Evolutionary conservation across 129 eudicot genomes (phyloP), one percentile per base, ranked within the genome.

Genomic region (Sambucus nigra): DNA sequence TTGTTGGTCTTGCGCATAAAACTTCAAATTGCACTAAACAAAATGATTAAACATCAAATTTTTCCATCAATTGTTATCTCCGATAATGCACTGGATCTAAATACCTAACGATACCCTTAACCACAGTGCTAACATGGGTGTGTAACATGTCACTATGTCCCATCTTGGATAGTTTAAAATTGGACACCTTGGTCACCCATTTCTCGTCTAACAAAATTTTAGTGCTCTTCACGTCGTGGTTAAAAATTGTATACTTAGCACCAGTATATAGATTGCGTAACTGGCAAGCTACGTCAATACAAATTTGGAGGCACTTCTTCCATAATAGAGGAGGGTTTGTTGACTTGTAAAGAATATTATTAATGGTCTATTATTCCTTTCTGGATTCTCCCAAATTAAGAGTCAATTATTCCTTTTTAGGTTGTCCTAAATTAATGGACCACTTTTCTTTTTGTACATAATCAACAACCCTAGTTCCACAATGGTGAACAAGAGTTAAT

Each of bases 11-110:
- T 2, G 38, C 65, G 25, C 52, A 67, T 15, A 66, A 31, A 7
- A 67, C 60, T 17, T 67, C 73, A 15, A 67, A 67, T 15, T 57
- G 10, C 15, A 67, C 73, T 20, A 67, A 65, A 0, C 72, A 65
- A 8, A 67, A 67, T 0, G 72, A 35, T 12, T 35, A 35, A 1
- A 35, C 42, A 8, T 35, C 42, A 2, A 15, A 35, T 35, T 35
- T 35, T 1, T 35, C 42, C n/a, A 26, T 44, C 26, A 16, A 45
- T 50, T 17, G 47, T 49, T 1, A 53, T 23, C 10, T 18, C 45
- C 5, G 10, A 10, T 2, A 50, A 27, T 35, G 45, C 17, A 7
- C 32, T 38, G 11, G 47, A 49, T 24, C 24, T 14, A 52, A 7
- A 20, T 60, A 23, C 32, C 66, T 44, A 4, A n/a, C 15, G 13